A percentile compares a stretch with the other conserved stretches of the same genome.
Conservation (phyloP, 163 green algal species). For the Botryococcus braunii region DNA sequence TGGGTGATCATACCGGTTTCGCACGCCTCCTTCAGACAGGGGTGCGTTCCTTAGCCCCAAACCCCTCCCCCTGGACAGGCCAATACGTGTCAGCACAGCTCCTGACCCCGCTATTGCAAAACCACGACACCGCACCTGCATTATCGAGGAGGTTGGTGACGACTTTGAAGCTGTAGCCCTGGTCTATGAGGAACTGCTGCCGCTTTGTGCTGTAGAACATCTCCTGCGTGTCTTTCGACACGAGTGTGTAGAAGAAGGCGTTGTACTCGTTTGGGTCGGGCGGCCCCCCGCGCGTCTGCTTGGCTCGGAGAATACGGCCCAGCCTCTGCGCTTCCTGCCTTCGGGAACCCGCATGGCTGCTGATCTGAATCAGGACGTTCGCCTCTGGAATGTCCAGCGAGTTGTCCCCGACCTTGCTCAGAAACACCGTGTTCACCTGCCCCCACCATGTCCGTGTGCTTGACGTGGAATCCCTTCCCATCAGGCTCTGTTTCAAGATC, state of each 20-base stretch:
- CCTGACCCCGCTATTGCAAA: too few relatives aligned
- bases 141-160: slow-evolving; percentile 70
- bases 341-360: slow-evolving; percentile 80
- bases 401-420: slow-evolving; percentile 98
- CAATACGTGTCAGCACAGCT: too few relatives aligned
- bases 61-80: too few relatives aligned
- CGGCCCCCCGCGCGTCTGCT: slow-evolving; percentile 45
- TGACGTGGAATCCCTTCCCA: too few relatives aligned
- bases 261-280: slow-evolving; percentile 71
- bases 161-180: slow-evolving; percentile 97
- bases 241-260: slow-evolving; percentile 99
- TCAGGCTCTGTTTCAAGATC: too few relatives aligned
- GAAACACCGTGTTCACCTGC: slow-evolving; percentile 94
- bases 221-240: slow-evolving; percentile 78
- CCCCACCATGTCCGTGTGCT: too few relatives aligned
- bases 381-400: slow-evolving; percentile 98
- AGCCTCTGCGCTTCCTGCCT: slow-evolving; percentile 95
- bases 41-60: too few relatives aligned
- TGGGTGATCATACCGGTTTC: too few relatives aligned
- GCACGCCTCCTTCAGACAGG: too few relatives aligned
- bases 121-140: too few relatives aligned
- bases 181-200: slow-evolving; percentile 98
- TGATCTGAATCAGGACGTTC: slow-evolving; percentile 99
- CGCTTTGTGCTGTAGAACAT: slow-evolving; percentile 97
- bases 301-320: slow-evolving; percentile 90